Evolutionary conservation across 2,329 filamentous ascomycete species (phyloP).

Genomic region (Exophiala phaeomuriformis): DNA sequence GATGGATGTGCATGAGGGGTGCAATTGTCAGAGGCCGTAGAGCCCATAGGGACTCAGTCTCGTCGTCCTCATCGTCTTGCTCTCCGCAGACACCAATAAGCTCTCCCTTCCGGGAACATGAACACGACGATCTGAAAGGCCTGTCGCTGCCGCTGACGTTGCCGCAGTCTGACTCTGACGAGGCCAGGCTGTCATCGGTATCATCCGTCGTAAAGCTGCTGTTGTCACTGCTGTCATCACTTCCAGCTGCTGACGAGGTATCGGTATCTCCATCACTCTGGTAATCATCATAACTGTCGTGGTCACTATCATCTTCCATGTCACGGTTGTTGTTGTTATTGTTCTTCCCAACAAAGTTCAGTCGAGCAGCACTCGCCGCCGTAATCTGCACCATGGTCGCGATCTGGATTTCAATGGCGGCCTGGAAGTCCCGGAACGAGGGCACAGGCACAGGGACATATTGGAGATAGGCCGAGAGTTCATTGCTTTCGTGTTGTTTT

Average conservation of each 20-base stretch:
- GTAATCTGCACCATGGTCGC: constrained; percentile 11
- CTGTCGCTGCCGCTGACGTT: neutral
- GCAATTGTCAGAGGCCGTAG: constrained; percentile 12
- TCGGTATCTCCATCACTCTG: constrained; percentile 14
- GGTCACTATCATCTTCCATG: constrained; percentile 6
- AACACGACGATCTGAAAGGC: neutral
- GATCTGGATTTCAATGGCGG: constrained; percentile 18
- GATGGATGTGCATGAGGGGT: neutral
- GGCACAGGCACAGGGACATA: constrained; percentile 4
- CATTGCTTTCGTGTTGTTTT: constrained; percentile 3
- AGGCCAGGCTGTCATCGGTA: constrained; percentile 11
- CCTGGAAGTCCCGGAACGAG: constrained; percentile 20
- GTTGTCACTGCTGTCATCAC: constrained; percentile 11
- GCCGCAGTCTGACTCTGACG: constrained; percentile 10
- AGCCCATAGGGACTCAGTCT: constrained; percentile 13
- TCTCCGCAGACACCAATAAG: too few relatives aligned
- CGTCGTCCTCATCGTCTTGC: constrained; percentile 8
- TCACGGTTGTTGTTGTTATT: neutral
- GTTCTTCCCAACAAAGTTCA: constrained; percentile 1
- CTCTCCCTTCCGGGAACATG: neutral
- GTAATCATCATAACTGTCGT: constrained; percentile 13
- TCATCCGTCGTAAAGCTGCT: constrained; percentile 6
- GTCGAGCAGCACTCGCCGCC: neutral
- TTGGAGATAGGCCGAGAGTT: constrained; percentile 11
- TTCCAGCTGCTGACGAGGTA: constrained; percentile 4